Evolutionary conservation across 148 eudicot genomes (phyloP).

Genomic region (Silene latifolia): DNA sequence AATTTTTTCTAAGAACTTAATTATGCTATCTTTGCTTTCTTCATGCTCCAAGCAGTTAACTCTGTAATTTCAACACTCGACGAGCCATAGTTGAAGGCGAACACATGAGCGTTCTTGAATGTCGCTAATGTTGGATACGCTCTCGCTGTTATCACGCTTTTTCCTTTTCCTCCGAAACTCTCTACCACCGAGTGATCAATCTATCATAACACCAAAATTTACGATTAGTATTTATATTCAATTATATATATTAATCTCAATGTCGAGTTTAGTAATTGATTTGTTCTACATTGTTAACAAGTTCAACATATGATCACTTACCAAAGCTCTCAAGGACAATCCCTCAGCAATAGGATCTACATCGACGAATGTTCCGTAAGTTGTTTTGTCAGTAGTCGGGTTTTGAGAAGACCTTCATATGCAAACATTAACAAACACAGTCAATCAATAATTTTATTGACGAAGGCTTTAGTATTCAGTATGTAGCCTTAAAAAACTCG

Average conservation of each 20-base stretch:
- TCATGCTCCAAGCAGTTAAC: constrained; percentile 17
- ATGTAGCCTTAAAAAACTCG: background rate
- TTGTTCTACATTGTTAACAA: no score
- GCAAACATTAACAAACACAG: background rate
- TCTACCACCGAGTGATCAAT: constrained; percentile 28
- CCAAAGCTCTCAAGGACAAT: constrained; percentile 32
- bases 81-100: constrained; percentile 27
- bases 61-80: constrained; percentile 11
- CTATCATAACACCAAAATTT: constrained; percentile 2
- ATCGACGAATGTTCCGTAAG: constrained; percentile 32
- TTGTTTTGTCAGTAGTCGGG: constrained; percentile 30
- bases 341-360: constrained; percentile 27
- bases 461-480: no score
- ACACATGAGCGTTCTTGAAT: constrained; percentile 16
- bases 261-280: no score
- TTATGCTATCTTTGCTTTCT: background rate
- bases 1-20: background rate
- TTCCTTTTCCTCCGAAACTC: background rate
- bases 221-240: background rate
- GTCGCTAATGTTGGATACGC: constrained; percentile 30
- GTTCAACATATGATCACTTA: constrained; percentile 7
- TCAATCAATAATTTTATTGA: background rate
- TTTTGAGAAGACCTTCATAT: constrained; percentile 31
- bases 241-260: no score
- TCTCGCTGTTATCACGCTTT: constrained; percentile 17